Evolutionary conservation across 2,329 filamentous ascomycete genomes (phyloP).

Genomic region (Graphilbum fragrans): DNA sequence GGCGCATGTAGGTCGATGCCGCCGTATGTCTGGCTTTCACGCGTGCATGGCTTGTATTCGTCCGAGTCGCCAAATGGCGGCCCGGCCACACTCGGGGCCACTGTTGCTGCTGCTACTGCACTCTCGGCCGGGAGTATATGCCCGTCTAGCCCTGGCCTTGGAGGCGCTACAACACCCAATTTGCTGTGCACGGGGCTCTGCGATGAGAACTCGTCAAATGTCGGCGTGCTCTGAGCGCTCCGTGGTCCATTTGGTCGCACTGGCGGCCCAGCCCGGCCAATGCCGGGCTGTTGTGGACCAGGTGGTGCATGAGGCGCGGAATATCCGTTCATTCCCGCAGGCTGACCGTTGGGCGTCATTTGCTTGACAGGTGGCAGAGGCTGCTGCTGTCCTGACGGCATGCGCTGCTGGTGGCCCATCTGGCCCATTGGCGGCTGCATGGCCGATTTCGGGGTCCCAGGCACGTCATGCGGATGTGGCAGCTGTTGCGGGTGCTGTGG

Average conservation of each 20-base stretch:
- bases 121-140: too few species aligned
- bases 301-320: slow-evolving; percentile 29
- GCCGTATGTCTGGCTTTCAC: slow-evolving; percentile 50
- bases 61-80: slow-evolving; percentile 33
- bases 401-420: slow-evolving; percentile 7
- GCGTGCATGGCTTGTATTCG: slow-evolving; percentile 42
- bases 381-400: slow-evolving; percentile 23
- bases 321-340: slow-evolving; percentile 35
- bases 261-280: background rate
- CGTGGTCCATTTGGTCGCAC: slow-evolving; percentile 39
- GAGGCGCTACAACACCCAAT: too few species aligned
- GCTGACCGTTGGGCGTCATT: slow-evolving; percentile 32
- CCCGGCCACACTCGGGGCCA: slow-evolving; percentile 16
- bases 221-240: slow-evolving; percentile 32
- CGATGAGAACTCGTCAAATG: slow-evolving; percentile 26
- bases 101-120: too few species aligned
- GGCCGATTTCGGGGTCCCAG: slow-evolving; percentile 32
- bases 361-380: slow-evolving; percentile 33
- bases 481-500: slow-evolving; percentile 11
- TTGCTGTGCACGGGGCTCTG: slow-evolving; percentile 33
- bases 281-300: slow-evolving; percentile 27
- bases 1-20: slow-evolving; percentile 59
- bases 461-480: slow-evolving; percentile 13
- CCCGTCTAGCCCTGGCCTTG: too few species aligned
- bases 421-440: slow-evolving; percentile 21